Evolutionary conservation across 306 rosid genomes (phyloP).

Genomic region (Dalbergia cochinchinensis): DNA sequence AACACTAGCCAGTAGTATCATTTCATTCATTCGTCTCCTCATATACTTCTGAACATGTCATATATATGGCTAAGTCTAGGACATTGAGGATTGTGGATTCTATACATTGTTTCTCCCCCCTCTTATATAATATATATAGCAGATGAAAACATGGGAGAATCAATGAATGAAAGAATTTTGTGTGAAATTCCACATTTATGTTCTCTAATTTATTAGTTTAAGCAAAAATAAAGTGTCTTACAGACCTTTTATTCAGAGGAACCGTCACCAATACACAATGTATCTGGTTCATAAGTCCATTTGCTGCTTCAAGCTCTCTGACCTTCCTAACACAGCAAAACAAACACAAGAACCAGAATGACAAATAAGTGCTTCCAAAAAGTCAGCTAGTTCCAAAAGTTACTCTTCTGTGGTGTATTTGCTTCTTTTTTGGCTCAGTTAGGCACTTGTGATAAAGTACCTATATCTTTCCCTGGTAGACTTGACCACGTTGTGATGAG

Average conservation of each 20-base stretch:
- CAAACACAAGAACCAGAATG: constrained; percentile 4
- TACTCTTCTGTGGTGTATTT: background rate
- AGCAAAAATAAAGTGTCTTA: background rate
- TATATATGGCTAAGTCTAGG: background rate
- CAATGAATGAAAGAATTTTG: background rate
- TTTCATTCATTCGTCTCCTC: background rate
- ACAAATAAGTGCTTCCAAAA: background rate
- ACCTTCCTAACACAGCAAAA: constrained; percentile 2
- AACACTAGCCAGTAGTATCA: background rate
- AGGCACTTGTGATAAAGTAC: background rate
- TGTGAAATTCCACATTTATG: background rate
- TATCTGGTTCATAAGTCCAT: background rate
- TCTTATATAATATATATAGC: background rate
- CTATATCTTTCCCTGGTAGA: constrained; percentile 11
- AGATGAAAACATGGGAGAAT: constrained; percentile 12
- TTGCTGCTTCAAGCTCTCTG: background rate
- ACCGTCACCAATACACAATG: background rate
- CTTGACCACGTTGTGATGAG: constrained; percentile 53
- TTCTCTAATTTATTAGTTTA: background rate
- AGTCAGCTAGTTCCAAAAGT: background rate
- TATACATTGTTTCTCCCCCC: background rate
- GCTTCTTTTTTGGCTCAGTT: background rate
- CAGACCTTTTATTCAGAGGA: background rate
- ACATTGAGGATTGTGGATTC: background rate
- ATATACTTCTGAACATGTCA: background rate